Evolutionary conservation across 164 flowering plant species (phyloP).

Genomic region (Tinospora cordifolia): DNA sequence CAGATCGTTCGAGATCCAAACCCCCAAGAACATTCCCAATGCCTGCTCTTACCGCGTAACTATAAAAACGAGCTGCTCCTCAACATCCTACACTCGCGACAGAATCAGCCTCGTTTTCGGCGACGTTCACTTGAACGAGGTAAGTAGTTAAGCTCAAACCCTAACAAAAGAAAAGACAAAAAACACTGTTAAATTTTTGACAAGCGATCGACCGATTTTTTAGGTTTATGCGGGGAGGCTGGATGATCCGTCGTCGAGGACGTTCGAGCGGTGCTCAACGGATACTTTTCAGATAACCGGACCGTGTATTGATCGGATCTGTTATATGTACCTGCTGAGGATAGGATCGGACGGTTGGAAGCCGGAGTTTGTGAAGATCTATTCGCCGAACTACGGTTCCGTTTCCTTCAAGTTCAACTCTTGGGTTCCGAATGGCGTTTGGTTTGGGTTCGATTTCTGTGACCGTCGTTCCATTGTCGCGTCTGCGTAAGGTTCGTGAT

Average conservation of each 20-base stretch:
- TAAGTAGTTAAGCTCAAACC: constrained; percentile 18
- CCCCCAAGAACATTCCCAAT: neutral
- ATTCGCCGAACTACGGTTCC: too few relatives aligned
- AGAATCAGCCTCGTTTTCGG: constrained; percentile 66
- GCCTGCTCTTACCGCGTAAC: constrained; percentile 52
- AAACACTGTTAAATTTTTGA: too few relatives aligned
- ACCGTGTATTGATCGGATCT: constrained; percentile 53
- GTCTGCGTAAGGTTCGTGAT: too few relatives aligned
- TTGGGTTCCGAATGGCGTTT: too few relatives aligned
- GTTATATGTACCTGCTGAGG: constrained; percentile 53
- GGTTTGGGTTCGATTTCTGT: too few relatives aligned
- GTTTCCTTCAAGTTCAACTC: too few relatives aligned
- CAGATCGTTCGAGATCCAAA: neutral
- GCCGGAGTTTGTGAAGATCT: constrained; percentile 43
- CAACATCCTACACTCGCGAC: constrained; percentile 50
- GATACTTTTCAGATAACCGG: constrained; percentile 60
- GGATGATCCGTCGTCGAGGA: constrained; percentile 54
- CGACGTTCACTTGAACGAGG: constrained; percentile 69
- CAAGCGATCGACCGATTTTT: too few relatives aligned
- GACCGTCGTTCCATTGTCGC: too few relatives aligned
- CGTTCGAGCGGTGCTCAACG: constrained; percentile 69
- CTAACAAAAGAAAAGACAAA: too few relatives aligned
- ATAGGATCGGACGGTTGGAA: constrained; percentile 67
- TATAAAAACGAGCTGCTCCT: constrained; percentile 72
- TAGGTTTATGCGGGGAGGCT: constrained; percentile 69